Evolutionary conservation across 208 protist species (phyloP), one percentile per base, ranked within the genome.

Genomic region (Wallacemonas sp.): DNA sequence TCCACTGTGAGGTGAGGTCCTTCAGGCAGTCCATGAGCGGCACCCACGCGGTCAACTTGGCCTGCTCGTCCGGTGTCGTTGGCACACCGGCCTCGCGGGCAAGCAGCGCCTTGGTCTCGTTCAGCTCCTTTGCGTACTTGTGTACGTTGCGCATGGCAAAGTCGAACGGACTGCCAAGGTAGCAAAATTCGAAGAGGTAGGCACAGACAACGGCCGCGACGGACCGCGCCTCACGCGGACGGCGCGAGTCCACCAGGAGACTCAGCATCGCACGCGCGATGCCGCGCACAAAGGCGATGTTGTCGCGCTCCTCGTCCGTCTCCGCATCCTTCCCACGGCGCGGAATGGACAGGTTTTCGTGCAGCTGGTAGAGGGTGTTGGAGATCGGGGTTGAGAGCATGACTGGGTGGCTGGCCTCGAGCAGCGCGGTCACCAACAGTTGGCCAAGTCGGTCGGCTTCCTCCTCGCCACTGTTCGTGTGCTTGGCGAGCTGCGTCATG

Each of bases 101-200:
- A 46, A 73, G 29, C n/a, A 77, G 80, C 26, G 6, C 58, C 36
- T 71, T 77, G 55, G 80, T 76, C 46, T 62, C 70, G 6, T 39
- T 43, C 14, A 93, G 36, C 44, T 76, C 49, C 39, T 39, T 33
- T 27, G 58, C 61, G 66, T 76, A 74, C 30, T 52, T 70, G 17
- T 64, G 52, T 17, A 90, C 67, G 17, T 85, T 44, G 30, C 44
- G 54, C 12, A 80, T 65, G 24, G 87, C 78, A 39, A 93, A 81
- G 64, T 73, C 62, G 56, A 81, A 75, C 11, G 88, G 88, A 24
- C 70, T 92, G 63, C 75, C 69, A 32, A 94, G 60, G 74, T 94
- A 94, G 29, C 62, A 67, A 65, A 81, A 92, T 68, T 85, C 78
- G 70, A 92, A 94, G 24, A 87, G 56, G 70, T 94, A 90, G 12